Base-by-base conservation (phyloP, 306 rosid species). In the Albizia julibrissin region DNA sequence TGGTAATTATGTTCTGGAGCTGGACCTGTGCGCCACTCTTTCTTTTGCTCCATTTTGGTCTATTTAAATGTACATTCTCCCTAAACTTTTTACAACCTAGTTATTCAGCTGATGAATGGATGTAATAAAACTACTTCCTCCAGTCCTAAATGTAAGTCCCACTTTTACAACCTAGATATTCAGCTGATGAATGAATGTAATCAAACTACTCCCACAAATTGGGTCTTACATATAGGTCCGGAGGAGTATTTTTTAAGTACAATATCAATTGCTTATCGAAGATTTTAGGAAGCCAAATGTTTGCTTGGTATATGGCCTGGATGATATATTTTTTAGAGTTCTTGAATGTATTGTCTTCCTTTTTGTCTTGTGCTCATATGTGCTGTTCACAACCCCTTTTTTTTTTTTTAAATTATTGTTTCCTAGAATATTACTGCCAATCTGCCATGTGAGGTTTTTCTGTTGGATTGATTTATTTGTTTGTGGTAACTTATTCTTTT, bases 401-500 rank as follows among this genome's bases (percentile, higher is more conserved):
- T 14, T 58, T 59, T 14, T 42, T 14, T 58, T 59, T 14, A 9
- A 43, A 18, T 16, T 10, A 21, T 56, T 56, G 12, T 6, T 24
- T 22, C 66, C 26, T 59, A 21, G 56, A 69, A n/a, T 2, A 44
- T 26, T 15, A 44, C n/a, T 44, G n/a, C 33, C 18, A 37, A 26
- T 26, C n/a, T 44, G n/a, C 33, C 18, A 27, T 22, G 27, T 22
- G 75, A 46, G 39, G 31, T 1, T 39, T 54, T 65, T 62, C 2
- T n/a, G 29, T 58, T 9, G 3, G 14, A 59, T 59, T 59, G 6
- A 0, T 56, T 56, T 56, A 21, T 54, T 42, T 77, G 42, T 68
- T 67, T 73, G 42, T 12, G 67, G 50, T 24, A 40, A 72, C 80
- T 82, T 12, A 7, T 56, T 15, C 59, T 67, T 72, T 75, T 54